Conservation (phyloP, 83 land plant genomes). For the Larix sibirica region DNA sequence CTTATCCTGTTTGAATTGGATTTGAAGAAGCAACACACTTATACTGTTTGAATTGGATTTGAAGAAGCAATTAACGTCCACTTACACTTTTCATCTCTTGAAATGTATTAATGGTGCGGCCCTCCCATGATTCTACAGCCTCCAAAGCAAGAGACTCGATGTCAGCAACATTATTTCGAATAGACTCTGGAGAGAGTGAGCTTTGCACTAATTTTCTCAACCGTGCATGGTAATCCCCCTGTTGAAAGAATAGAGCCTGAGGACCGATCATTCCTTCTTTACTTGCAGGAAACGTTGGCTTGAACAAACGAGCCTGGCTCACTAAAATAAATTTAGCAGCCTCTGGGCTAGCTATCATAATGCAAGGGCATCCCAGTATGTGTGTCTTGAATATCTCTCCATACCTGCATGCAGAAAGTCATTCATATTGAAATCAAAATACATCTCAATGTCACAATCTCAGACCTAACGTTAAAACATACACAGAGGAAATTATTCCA, state of each 20-base stretch:
- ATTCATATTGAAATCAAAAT: too few species aligned
- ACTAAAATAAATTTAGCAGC: constrained; percentile 87
- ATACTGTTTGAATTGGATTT: neutral
- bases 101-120: constrained; percentile 50
- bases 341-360: constrained; percentile 90
- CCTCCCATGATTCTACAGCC: constrained; percentile 53
- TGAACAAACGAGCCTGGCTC: constrained; percentile 63
- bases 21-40: neutral
- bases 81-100: constrained; percentile 71
- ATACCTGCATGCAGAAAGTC: constrained; percentile 45
- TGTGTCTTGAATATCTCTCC: constrained; percentile 91
- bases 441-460: too few species aligned
- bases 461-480: too few species aligned
- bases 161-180: constrained; percentile 40
- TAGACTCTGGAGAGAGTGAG: constrained; percentile 50
- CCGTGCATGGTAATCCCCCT: constrained; percentile 57
- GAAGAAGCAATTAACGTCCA: neutral
- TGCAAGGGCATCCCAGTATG: constrained; percentile 79
- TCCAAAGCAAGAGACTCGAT: constrained; percentile 45
- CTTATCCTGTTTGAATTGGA: neutral
- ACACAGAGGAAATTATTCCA: too few species aligned
- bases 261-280: constrained; percentile 61
- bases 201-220: constrained; percentile 59
- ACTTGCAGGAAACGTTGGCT: constrained; percentile 64
- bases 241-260: constrained; percentile 67